A percentile compares a stretch with the other conserved stretches of the same genome.
Evolutionary conservation across 176 grass and related monocot species (phyloP).

Genomic region (Carex scoparia): DNA sequence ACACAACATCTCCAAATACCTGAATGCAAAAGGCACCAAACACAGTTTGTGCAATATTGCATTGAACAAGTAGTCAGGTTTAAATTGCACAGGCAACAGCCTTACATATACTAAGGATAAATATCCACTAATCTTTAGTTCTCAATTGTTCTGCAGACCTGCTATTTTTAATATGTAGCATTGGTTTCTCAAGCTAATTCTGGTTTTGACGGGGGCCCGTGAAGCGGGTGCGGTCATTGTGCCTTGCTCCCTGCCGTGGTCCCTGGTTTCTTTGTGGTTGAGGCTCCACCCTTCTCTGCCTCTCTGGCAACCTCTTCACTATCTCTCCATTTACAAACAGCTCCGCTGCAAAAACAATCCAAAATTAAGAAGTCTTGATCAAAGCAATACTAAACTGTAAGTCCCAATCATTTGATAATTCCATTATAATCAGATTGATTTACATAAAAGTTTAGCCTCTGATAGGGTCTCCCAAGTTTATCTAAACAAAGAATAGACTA

Average conservation of each 20-base stretch:
- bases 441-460: background rate
- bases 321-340: conserved; percentile 90
- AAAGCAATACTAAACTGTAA: background rate
- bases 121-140: background rate
- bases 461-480: background rate
- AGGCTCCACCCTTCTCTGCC: conserved; percentile 86
- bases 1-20: background rate
- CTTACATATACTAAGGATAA: background rate
- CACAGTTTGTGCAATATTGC: background rate
- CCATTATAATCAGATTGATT: background rate
- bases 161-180: background rate
- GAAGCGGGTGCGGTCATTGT: conserved; percentile 79
- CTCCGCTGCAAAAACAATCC: conserved; percentile 52
- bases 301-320: conserved; percentile 73
- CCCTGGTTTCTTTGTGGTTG: conserved; percentile 66
- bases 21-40: background rate
- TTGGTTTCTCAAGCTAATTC: conserved; percentile 40
- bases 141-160: background rate
- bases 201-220: conserved; percentile 74
- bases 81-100: background rate
- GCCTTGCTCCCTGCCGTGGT: conserved; percentile 45
- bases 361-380: background rate
- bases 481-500: background rate
- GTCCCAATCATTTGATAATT: background rate
- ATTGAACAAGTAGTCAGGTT: background rate